Conservation (phyloP, 257 asterid species). For the Perilla frutescens region DNA sequence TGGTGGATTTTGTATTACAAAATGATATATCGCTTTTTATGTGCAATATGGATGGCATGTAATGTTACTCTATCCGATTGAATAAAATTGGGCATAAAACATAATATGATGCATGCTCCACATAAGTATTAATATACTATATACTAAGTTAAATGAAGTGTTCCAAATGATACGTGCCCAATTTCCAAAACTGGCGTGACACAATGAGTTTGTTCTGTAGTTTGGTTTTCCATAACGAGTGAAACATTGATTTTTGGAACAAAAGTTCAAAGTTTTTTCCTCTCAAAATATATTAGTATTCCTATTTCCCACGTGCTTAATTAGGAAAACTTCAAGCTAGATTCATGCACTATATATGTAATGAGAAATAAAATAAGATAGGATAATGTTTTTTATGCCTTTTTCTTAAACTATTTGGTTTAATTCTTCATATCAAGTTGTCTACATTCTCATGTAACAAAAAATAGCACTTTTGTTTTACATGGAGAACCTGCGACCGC, state of each 20-base stretch:
- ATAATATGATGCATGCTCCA: too few relatives aligned
- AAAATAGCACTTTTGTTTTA: too few relatives aligned
- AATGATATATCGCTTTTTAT: too few relatives aligned
- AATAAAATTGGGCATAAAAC: not conserved
- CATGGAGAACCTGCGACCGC: too few relatives aligned
- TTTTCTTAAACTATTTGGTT: too few relatives aligned
- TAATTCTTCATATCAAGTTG: too few relatives aligned
- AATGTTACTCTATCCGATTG: not conserved
- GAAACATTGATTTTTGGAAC: conserved; percentile 5
- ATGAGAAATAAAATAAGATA: too few relatives aligned
- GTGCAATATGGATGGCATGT: not conserved
- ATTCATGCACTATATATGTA: not conserved
- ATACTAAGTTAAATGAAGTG: too few relatives aligned
- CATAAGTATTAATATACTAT: too few relatives aligned
- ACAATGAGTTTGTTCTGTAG: conserved; percentile 4
- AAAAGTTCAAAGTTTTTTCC: not conserved
- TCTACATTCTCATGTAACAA: too few relatives aligned
- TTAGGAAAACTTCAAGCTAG: not conserved
- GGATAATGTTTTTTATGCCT: too few relatives aligned
- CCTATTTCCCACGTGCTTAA: not conserved
- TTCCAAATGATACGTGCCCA: not conserved
- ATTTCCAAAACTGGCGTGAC: conserved; percentile 5
- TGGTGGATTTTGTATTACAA: not conserved
- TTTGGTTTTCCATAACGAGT: conserved; percentile 21
- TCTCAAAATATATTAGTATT: not conserved